Evolutionary conservation across 257 asterid species (phyloP).

Genomic region (Capsicum baccatum): DNA sequence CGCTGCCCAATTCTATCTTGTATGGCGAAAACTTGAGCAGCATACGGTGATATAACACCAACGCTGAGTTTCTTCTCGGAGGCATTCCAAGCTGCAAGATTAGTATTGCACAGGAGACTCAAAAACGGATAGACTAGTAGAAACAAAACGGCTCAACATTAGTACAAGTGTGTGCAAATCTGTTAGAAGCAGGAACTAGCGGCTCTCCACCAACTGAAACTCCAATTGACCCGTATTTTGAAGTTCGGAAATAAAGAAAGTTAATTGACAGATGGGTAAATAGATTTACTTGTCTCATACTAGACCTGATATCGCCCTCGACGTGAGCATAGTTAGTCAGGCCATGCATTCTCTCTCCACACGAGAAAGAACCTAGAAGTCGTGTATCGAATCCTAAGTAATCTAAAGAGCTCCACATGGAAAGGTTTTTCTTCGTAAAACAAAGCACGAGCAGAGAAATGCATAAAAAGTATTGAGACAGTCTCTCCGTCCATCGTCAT

Average conservation of each 20-base stretch:
- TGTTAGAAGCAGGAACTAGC: background rate
- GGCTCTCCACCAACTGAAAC: slow-evolving; percentile 18
- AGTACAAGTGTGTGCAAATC: background rate
- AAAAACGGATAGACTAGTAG: background rate
- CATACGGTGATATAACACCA: slow-evolving; percentile 71
- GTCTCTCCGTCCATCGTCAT: too few relatives aligned
- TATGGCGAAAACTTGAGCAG: slow-evolving; percentile 68
- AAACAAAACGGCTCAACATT: background rate
- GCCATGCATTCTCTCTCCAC: slow-evolving; percentile 19
- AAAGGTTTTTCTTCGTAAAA: background rate
- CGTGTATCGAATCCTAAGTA: slow-evolving; percentile 1
- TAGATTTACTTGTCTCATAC: slow-evolving; percentile 12
- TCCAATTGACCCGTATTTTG: slow-evolving; percentile 3
- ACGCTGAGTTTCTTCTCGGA: slow-evolving; percentile 53
- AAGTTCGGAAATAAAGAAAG: background rate
- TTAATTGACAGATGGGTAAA: background rate
- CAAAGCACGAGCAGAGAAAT: too few relatives aligned
- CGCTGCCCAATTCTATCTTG: slow-evolving; percentile 40
- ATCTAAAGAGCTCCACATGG: background rate
- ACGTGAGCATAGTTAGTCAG: background rate
- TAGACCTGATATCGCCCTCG: background rate
- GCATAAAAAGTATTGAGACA: too few relatives aligned
- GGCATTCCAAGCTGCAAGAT: slow-evolving; percentile 49
- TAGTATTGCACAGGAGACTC: too few relatives aligned
- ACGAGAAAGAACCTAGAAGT: background rate